Evolutionary conservation across 495 filamentous ascomycete genomes (phyloP), one percentile per base, ranked within the genome.

Genomic region (Penicillium pulvis): DNA sequence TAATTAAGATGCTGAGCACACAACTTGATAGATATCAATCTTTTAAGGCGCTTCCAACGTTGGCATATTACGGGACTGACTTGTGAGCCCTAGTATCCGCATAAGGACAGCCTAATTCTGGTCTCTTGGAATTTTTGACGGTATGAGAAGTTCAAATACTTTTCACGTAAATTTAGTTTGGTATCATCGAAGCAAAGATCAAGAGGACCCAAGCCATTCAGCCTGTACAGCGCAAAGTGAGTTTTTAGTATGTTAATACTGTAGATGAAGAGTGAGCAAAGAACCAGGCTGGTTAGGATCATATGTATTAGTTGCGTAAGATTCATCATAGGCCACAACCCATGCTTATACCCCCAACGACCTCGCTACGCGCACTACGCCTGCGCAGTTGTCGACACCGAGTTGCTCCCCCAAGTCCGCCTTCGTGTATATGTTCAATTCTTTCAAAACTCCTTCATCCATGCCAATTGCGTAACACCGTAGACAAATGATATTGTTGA

Each of bases 401-500:
- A 26, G 5, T 33, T 52, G 10, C 35, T 39, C 19, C 17, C 36
- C 24, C 12, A 52, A n/a, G 31, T 19, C 33, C 16, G 50, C 4
- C 35, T 24, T 19, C 2, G 10, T 35, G 33, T 9, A 9, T 35
- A 43, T 20, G 20, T 58, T 31, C 48, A 49, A 43, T 42, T 53
- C 52, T 33, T 51, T 57, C 45, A 50, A 56, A 62, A 62, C 56
- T 59, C 56, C 51, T 51, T 20, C 51, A 46, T n/a, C 42, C 51
- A 59, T 62, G 51, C 56, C 58, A 55, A 47, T 43, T 51, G 50
- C 56, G 50, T 61, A 39, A 48, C 55, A 52, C 55, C 58, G 53
- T 57, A 56, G 51, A 51, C 19, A 45, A 9, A 41, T 16, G 35
- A 30, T 7, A 47, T 36, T 51, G 50, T 46, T 23, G 26, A 30